Conservation (phyloP, 768 basidiomycete genomes). For the Flagelloscypha sp. region DNA sequence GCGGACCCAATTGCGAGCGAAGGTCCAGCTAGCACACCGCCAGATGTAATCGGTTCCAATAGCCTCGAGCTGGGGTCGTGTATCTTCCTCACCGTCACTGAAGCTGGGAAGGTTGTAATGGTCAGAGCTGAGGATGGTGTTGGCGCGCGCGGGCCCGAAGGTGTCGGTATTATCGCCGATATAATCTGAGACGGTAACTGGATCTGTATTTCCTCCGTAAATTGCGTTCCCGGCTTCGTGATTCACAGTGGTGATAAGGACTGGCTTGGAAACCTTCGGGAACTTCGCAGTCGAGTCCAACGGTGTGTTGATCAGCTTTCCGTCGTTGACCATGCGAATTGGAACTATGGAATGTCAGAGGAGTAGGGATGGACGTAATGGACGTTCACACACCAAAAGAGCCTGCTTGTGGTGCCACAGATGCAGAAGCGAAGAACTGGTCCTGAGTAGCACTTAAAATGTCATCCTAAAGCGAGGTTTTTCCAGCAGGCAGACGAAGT, state of each 20-base stretch:
- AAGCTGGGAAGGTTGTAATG: conserved; percentile 34
- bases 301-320: conserved; percentile 57
- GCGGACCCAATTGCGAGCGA: conserved; percentile 61
- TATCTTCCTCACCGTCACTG: conserved; percentile 31
- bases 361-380: neutral
- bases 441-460: conserved; percentile 50
- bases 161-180: conserved; percentile 27
- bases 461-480: conserved; percentile 34
- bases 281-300: conserved; percentile 55
- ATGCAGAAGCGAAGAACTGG: conserved; percentile 3
- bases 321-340: conserved; percentile 61
- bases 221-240: conserved; percentile 70
- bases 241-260: conserved; percentile 62
- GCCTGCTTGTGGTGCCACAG: no score
- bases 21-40: conserved; percentile 65
- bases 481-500: conserved; percentile 41
- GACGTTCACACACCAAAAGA: neutral
- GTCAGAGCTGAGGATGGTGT: conserved; percentile 32
- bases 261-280: conserved; percentile 51
- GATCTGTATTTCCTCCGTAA: conserved; percentile 30
- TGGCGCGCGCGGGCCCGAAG: conserved; percentile 40
- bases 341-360: conserved; percentile 31
- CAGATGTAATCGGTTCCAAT: conserved; percentile 65
- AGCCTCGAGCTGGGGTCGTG: conserved; percentile 44
- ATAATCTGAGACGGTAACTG: conserved; percentile 34